Conservation (phyloP, 805 yeast genomes). For the Limtongozyma cylindracea region DNA sequence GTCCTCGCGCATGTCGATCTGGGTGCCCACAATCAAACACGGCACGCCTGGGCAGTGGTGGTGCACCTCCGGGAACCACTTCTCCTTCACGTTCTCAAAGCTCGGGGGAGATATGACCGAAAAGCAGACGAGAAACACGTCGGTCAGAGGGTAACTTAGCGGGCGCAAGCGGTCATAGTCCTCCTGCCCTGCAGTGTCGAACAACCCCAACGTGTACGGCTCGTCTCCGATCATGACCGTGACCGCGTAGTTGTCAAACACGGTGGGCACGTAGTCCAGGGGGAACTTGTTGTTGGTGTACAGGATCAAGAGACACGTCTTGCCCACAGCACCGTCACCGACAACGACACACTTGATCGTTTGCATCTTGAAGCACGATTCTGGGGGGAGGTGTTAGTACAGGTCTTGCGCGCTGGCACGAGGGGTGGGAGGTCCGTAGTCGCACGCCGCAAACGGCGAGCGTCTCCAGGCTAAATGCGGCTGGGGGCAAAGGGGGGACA, state of each 20-base stretch:
- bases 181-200: conserved; percentile 98
- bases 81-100: conserved; percentile 91
- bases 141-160: conserved; percentile 89
- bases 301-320: conserved; percentile 83
- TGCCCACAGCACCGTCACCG: conserved; percentile 99
- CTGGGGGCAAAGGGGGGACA: no score
- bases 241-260: conserved; percentile 84
- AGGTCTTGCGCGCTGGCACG: no score
- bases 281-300: conserved; percentile 95
- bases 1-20: conserved; percentile 84
- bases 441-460: no score
- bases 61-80: conserved; percentile 94
- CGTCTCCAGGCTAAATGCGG: no score
- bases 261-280: conserved; percentile 97
- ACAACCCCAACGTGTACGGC: conserved; percentile 90
- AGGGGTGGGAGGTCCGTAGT: no score
- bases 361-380: conserved; percentile 21
- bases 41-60: conserved; percentile 99
- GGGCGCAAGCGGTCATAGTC: conserved; percentile 97
- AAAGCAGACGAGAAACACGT: conserved; percentile 87
- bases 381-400: no score
- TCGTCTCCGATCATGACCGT: conserved; percentile 95
- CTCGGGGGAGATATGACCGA: conserved; percentile 93
- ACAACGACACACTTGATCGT: conserved; percentile 90
- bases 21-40: conserved; percentile 91